Percentiles rank a stretch among this genome's conserved stretches.
Evolutionary conservation across 768 basidiomycete species (phyloP).

Genomic region (Lanmaoa pseudosensibilis): DNA sequence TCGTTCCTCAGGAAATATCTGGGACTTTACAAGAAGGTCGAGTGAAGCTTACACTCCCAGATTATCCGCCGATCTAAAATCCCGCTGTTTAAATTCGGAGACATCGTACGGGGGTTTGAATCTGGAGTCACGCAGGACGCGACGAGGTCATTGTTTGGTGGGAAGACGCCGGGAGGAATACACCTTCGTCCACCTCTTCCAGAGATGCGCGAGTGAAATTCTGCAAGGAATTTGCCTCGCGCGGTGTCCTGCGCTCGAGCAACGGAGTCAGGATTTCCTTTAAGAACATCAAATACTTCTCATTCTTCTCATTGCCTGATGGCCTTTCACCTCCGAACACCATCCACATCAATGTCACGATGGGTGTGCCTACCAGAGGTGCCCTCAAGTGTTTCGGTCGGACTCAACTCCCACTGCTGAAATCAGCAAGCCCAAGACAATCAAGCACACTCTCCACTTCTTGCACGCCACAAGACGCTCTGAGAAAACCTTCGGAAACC

Average conservation of each 20-base stretch:
- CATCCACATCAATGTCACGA: background rate
- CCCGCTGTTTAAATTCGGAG: too few relatives aligned
- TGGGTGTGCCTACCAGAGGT: too few relatives aligned
- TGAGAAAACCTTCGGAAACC: too few relatives aligned
- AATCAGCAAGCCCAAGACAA: too few relatives aligned
- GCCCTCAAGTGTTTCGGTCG: too few relatives aligned
- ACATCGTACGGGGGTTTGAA: too few relatives aligned
- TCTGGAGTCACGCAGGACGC: too few relatives aligned
- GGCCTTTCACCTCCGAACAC: background rate
- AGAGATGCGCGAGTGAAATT: background rate
- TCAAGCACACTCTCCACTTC: too few relatives aligned
- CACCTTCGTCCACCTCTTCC: background rate
- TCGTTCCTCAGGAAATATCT: constrained; percentile 5
- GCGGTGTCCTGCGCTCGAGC: background rate
- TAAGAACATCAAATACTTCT: constrained; percentile 29
- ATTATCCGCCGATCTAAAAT: constrained; percentile 3
- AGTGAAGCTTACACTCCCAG: background rate
- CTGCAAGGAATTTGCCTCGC: constrained; percentile 50
- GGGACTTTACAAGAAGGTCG: constrained; percentile 4
- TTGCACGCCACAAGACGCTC: too few relatives aligned
- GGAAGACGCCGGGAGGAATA: background rate
- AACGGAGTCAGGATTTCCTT: constrained; percentile 36
- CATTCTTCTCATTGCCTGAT: background rate
- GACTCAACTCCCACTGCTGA: too few relatives aligned
- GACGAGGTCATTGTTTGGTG: constrained; percentile 7